Evolutionary conservation across 1,139 yeast genomes (phyloP).

Genomic region (Lodderomyces elongisporus): DNA sequence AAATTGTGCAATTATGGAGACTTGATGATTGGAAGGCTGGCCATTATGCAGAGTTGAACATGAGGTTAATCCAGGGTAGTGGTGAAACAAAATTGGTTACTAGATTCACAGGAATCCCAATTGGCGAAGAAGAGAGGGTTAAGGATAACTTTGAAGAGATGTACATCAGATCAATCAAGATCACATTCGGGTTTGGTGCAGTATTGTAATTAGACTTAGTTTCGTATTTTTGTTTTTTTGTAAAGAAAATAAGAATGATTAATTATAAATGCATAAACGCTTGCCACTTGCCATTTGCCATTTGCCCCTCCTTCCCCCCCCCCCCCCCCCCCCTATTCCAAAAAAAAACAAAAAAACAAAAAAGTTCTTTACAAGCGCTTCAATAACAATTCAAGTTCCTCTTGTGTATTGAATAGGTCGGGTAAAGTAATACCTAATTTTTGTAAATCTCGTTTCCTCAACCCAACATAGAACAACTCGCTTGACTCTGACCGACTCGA

Average conservation of each 20-base stretch:
- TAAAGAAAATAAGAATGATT: no score
- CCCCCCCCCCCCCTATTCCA: no score
- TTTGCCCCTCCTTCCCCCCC: no score
- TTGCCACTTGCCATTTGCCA: not conserved
- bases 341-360: not conserved
- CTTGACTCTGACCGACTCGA: constrained; percentile 39
- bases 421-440: constrained; percentile 1
- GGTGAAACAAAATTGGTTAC: constrained; percentile 81
- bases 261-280: not conserved
- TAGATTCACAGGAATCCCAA: constrained; percentile 83
- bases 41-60: constrained; percentile 65
- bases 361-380: not conserved
- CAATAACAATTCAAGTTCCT: not conserved
- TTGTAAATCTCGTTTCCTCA: constrained; percentile 14
- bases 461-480: constrained; percentile 34
- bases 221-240: not conserved
- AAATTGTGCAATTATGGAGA: constrained; percentile 78
- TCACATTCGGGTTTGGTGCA: constrained; percentile 93
- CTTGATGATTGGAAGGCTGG: constrained; percentile 82
- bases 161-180: constrained; percentile 80
- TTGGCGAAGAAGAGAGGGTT: constrained; percentile 94
- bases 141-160: constrained; percentile 81
- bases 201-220: constrained; percentile 49
- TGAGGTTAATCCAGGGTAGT: constrained; percentile 67
- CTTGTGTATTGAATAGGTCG: constrained; percentile 4